phyloP scores from a whole-genome alignment of 2,329 filamentous ascomycete species.

The Neofusicoccum sp. region DNA sequence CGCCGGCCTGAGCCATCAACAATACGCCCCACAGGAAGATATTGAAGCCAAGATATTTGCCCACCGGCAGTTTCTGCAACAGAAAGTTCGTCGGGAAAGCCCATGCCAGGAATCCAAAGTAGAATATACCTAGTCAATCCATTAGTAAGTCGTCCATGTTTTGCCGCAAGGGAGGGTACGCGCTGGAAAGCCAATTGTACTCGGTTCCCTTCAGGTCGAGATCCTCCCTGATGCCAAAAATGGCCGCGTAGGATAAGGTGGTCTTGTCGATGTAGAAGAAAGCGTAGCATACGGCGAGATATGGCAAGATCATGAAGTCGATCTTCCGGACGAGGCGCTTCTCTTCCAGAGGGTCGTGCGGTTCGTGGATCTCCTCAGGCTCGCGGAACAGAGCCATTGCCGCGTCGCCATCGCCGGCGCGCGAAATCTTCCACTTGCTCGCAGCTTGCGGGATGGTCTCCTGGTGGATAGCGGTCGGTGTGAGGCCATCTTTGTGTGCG shows the following conservation, averaged over 20 bases:
- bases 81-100: constrained; percentile 54
- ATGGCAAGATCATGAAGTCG: constrained; percentile 59
- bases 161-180: neutral
- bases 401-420: constrained; percentile 45
- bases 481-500: neutral
- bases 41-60: constrained; percentile 52
- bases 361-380: constrained; percentile 45
- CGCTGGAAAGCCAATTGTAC: constrained; percentile 56
- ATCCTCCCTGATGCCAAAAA: constrained; percentile 62
- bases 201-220: constrained; percentile 56
- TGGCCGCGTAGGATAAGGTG: constrained; percentile 61
- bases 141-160: neutral
- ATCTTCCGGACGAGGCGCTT: constrained; percentile 54
- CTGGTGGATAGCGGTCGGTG: neutral
- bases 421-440: constrained; percentile 25
- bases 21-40: constrained; percentile 58
- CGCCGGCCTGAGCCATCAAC: constrained; percentile 34
- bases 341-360: constrained; percentile 48
- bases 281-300: constrained; percentile 54
- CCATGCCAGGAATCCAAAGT: constrained; percentile 56
- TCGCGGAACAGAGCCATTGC: constrained; percentile 52
- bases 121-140: constrained; percentile 46
- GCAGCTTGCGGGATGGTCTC: neutral
- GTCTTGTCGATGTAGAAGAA: constrained; percentile 41
- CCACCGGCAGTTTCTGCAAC: constrained; percentile 49